A percentile compares a stretch with the other conserved stretches of the same genome.
phyloP scores from a whole-genome alignment of 768 basidiomycete species.

The Clitopilus passeckerianus region DNA sequence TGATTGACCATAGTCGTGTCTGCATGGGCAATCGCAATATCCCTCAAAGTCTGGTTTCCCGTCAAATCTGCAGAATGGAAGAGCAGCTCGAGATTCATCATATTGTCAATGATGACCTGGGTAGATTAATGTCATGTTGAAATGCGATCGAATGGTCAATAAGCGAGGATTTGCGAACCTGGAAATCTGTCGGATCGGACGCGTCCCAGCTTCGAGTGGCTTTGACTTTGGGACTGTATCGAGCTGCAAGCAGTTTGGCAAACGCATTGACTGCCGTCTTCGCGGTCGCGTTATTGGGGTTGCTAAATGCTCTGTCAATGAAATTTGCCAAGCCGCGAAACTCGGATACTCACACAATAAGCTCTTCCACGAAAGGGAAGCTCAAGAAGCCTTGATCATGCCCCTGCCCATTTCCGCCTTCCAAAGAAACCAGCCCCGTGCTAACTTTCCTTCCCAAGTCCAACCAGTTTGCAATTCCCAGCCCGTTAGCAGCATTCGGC shows the following conservation, averaged over 20 bases:
- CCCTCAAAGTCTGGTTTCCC: constrained; percentile 49
- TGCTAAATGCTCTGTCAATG: constrained; percentile 26
- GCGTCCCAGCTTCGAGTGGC: constrained; percentile 70
- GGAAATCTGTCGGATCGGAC: constrained; percentile 53
- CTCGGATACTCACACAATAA: constrained; percentile 42
- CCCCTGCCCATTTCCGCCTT: constrained; percentile 41
- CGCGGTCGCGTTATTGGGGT: constrained; percentile 53
- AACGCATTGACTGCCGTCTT: constrained; percentile 52
- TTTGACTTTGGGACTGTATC: constrained; percentile 57
- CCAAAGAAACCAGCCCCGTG: constrained; percentile 44
- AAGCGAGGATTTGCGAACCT: constrained; percentile 25
- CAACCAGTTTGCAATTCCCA: constrained; percentile 51
- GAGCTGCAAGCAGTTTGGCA: constrained; percentile 47
- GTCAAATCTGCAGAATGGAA: constrained; percentile 55
- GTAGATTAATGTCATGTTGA: neutral
- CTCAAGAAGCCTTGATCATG: constrained; percentile 74
- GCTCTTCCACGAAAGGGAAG: constrained; percentile 62
- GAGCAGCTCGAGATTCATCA: constrained; percentile 76
- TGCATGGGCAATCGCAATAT: constrained; percentile 62
- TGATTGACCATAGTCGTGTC: constrained; percentile 66
- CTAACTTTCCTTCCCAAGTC: constrained; percentile 46
- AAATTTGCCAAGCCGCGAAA: neutral
- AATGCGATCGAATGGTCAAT: neutral
- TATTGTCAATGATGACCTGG: constrained; percentile 73
- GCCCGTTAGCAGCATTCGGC: constrained; percentile 27